A percentile compares a stretch with the other conserved stretches of the same genome.
These are phyloP conservation scores for Hymenoscyphus linearis DNA, from an alignment of 2,329 filamentous ascomycete genomes.

Conservation along the genomic window DNA sequence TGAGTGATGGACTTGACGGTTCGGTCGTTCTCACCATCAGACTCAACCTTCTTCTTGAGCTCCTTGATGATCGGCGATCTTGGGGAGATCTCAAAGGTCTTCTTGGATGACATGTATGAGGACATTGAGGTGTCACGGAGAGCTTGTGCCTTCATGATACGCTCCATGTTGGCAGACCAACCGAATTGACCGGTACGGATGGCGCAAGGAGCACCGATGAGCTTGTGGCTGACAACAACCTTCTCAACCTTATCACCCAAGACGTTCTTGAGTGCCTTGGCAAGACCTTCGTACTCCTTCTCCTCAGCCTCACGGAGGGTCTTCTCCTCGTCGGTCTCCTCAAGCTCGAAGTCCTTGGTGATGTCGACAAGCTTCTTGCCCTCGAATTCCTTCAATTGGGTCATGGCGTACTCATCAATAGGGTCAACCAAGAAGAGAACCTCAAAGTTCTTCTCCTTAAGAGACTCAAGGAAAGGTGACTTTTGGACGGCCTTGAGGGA, in stretches of 20 bases:
- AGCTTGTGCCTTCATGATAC: conserved; percentile 99
- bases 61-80: conserved; percentile 97
- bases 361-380: conserved; percentile 99
- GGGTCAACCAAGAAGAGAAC: conserved; percentile 99
- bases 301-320: conserved; percentile 87
- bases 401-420: conserved; percentile 51
- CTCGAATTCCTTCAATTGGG: conserved; percentile 83
- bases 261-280: conserved; percentile 98
- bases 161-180: conserved; percentile 99
- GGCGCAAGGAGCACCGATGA: conserved; percentile 87
- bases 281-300: conserved; percentile 93
- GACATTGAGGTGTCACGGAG: conserved; percentile 99
- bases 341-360: conserved; percentile 99
- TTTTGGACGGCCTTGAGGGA: conserved; percentile 96
- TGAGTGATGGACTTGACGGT: conserved; percentile 99
- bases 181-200: conserved; percentile 99
- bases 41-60: conserved; percentile 98
- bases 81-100: conserved; percentile 99
- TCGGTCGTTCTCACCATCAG: conserved; percentile 95
- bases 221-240: conserved; percentile 98
- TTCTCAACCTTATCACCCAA: conserved; percentile 99
- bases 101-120: conserved; percentile 99
- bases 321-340: conserved; percentile 99
- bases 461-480: conserved; percentile 97
- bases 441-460: conserved; percentile 99